phyloP scores from a whole-genome alignment of 2,329 filamentous ascomycete genomes.

The Fusarium bulbicola region DNA sequence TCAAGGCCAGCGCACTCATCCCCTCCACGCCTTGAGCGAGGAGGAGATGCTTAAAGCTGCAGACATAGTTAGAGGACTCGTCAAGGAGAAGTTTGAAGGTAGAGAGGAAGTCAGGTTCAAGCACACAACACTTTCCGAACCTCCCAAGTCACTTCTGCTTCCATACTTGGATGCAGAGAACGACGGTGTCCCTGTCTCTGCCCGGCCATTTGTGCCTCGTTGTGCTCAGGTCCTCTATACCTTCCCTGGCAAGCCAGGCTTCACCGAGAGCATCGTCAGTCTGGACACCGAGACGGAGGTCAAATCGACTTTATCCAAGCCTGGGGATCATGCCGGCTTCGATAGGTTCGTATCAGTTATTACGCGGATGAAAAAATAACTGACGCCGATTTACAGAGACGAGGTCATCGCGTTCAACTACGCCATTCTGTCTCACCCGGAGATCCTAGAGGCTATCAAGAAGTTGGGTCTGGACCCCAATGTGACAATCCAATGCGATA shows the following conservation, averaged over 20 bases:
- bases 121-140: neutral
- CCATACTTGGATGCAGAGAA: neutral
- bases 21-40: neutral
- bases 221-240: neutral
- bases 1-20: neutral
- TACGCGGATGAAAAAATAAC: rapidly evolving
- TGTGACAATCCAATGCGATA: neutral
- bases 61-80: neutral
- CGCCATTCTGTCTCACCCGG: neutral
- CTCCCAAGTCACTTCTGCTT: neutral
- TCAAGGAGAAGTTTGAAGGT: neutral
- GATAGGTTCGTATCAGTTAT: neutral
- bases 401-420: neutral
- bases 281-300: neutral
- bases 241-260: neutral
- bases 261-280: neutral
- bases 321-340: neutral
- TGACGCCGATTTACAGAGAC: neutral
- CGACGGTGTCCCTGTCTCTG: neutral
- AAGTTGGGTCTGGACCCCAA: neutral
- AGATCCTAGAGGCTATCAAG: neutral
- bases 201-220: neutral
- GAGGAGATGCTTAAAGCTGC: neutral
- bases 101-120: neutral
- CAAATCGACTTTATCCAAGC: neutral